A percentile compares a stretch with the other conserved stretches of the same genome.
Evolutionary conservation across 257 asterid genomes (phyloP).

Genomic region (Solanum tarapatanum): DNA sequence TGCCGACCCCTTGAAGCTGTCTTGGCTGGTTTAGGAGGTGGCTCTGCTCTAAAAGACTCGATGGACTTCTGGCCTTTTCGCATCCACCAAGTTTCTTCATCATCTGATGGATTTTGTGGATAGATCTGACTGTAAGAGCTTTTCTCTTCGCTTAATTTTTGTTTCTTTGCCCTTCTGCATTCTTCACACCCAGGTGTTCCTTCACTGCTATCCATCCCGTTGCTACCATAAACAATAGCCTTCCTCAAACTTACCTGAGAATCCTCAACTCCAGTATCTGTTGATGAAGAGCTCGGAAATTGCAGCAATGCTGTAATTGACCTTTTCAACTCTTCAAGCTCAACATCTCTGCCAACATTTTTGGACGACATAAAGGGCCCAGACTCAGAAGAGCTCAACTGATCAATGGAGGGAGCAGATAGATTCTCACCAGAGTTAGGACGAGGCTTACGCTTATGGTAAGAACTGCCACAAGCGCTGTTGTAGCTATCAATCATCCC

Average conservation of each 20-base stretch:
- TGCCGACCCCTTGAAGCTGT: conserved; percentile 77
- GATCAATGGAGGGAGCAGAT: conserved; percentile 43
- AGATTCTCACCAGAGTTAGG: conserved; percentile 26
- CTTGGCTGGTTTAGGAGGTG: conserved; percentile 84
- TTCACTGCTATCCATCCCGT: conserved; percentile 41
- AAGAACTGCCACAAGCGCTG: conserved; percentile 16
- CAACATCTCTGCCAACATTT: conserved; percentile 20
- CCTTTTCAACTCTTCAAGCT: conserved; percentile 66
- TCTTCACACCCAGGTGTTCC: conserved; percentile 93
- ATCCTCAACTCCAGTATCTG: conserved; percentile 45
- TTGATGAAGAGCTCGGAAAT: conserved; percentile 33
- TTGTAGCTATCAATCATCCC: conserved; percentile 41
- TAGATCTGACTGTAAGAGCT: conserved; percentile 32
- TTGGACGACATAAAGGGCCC: conserved; percentile 19
- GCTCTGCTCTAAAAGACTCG: conserved; percentile 63
- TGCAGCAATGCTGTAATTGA: conserved; percentile 55
- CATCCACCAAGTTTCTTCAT: conserved; percentile 88
- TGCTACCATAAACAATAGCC: conserved; percentile 30
- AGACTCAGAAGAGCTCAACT: conserved; percentile 35
- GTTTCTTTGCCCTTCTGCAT: conserved; percentile 78
- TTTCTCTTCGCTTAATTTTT: conserved; percentile 62
- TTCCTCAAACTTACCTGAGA: conserved; percentile 39
- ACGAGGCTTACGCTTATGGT: conserved; percentile 34
- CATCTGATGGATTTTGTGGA: conserved; percentile 39
- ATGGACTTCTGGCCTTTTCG: conserved; percentile 59